phyloP scores from a whole-genome alignment of 2,329 filamentous ascomycete species.

The Sporothrix dimorphospora region DNA sequence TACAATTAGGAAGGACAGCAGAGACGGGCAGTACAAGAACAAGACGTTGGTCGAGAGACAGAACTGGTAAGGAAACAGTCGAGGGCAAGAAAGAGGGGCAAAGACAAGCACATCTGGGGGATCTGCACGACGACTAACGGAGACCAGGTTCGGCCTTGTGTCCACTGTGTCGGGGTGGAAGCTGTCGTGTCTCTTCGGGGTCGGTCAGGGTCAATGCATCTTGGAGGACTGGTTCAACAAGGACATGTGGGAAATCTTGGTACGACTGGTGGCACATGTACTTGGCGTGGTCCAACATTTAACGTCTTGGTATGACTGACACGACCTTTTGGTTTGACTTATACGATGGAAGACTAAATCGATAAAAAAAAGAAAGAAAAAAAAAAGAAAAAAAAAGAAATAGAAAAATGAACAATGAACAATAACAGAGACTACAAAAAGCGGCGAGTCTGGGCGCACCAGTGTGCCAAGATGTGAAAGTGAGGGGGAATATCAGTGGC shows the following conservation, averaged over 20 bases:
- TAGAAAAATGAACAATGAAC: too few relatives aligned
- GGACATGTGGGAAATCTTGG: not conserved
- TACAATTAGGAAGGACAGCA: not conserved
- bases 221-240: too few relatives aligned
- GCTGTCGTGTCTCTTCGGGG: not conserved
- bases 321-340: not conserved
- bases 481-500: conserved; percentile 15
- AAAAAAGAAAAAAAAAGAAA: not conserved
- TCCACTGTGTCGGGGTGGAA: not conserved
- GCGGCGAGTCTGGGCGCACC: not conserved
- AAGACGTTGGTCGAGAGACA: not conserved
- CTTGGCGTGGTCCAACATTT: not conserved
- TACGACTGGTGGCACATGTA: not conserved
- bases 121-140: not conserved
- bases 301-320: not conserved
- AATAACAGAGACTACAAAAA: not conserved
- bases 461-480: not conserved
- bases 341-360: too few relatives aligned
- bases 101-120: not conserved
- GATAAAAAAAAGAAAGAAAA: not conserved
- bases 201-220: too few relatives aligned
- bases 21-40: not conserved
- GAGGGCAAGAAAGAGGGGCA: not conserved
- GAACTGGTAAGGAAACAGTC: not conserved
- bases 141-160: not conserved